These are phyloP conservation scores for Picea sitchensis DNA, from an alignment of 75 land plant genomes.

Conservation along the genomic window DNA sequence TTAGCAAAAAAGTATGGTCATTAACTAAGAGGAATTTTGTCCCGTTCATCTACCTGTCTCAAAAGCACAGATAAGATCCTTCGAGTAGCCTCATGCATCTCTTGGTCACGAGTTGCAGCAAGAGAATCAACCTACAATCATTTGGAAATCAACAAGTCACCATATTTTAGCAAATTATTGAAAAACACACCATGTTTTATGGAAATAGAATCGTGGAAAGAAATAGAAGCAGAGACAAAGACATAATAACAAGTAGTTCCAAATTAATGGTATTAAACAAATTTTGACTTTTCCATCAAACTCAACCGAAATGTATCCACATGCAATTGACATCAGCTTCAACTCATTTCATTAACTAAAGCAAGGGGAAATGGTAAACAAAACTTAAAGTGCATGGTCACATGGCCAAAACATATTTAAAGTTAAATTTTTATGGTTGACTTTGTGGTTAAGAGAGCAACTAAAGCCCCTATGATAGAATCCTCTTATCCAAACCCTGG, in stretches of 20 bases:
- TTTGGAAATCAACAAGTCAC: too few relatives aligned
- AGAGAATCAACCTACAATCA: slow-evolving; percentile 80
- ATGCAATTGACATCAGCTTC: background rate
- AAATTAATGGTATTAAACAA: background rate
- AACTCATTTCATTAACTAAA: background rate
- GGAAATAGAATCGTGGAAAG: background rate
- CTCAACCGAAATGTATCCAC: background rate
- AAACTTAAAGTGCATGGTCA: background rate
- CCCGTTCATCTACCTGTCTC: slow-evolving; percentile 54
- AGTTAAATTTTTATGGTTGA: too few relatives aligned
- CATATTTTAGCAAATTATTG: background rate
- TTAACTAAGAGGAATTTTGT: background rate
- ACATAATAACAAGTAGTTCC: background rate
- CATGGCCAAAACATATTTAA: too few relatives aligned
- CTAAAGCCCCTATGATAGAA: too few relatives aligned
- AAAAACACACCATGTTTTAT: background rate
- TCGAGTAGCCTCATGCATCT: slow-evolving; percentile 98
- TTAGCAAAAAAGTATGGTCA: background rate
- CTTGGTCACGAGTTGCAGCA: slow-evolving; percentile 79
- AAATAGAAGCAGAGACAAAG: background rate
- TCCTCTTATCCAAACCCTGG: too few relatives aligned
- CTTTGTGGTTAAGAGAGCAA: too few relatives aligned
- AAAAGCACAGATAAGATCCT: slow-evolving; percentile 82
- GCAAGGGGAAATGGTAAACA: background rate
- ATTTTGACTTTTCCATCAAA: background rate